phyloP scores from a whole-genome alignment of 1,284 basidiomycete species.

The Fomitopsis schrenkii region DNA sequence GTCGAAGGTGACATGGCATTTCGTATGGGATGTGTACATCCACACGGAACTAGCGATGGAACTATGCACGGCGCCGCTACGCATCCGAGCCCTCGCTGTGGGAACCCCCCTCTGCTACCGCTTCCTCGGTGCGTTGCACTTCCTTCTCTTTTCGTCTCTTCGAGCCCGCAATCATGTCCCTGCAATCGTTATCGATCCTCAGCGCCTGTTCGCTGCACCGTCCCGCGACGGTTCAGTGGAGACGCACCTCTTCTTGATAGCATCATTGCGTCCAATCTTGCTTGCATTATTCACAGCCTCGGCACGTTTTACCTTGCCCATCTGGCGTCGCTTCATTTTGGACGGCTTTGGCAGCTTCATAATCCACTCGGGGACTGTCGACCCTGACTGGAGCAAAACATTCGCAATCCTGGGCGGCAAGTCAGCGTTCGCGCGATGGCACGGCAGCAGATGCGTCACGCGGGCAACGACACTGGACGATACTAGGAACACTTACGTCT shows the following conservation, averaged over 20 bases:
- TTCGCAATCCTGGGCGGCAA: constrained; percentile 71
- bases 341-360: constrained; percentile 82
- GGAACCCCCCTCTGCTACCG: not conserved
- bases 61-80: not conserved
- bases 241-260: constrained; percentile 67
- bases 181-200: constrained; percentile 6
- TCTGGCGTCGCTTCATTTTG: constrained; percentile 81
- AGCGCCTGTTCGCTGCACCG: not conserved
- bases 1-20: not conserved
- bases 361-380: constrained; percentile 89
- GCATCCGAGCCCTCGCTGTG: not conserved
- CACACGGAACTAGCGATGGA: not conserved
- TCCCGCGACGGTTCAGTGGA: not conserved
- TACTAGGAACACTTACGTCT: constrained; percentile 59
- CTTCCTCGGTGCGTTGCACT: not conserved
- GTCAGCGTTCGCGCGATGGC: not conserved
- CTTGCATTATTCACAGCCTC: constrained; percentile 73
- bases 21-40: not conserved
- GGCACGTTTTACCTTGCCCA: constrained; percentile 82
- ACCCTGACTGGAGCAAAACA: constrained; percentile 88
- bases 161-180: constrained; percentile 11
- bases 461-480: not conserved
- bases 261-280: constrained; percentile 66
- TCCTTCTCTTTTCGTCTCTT: constrained; percentile 19
- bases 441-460: not conserved